Evolutionary conservation across 345 rosid genomes (phyloP).

Genomic region (Mangifera indica): DNA sequence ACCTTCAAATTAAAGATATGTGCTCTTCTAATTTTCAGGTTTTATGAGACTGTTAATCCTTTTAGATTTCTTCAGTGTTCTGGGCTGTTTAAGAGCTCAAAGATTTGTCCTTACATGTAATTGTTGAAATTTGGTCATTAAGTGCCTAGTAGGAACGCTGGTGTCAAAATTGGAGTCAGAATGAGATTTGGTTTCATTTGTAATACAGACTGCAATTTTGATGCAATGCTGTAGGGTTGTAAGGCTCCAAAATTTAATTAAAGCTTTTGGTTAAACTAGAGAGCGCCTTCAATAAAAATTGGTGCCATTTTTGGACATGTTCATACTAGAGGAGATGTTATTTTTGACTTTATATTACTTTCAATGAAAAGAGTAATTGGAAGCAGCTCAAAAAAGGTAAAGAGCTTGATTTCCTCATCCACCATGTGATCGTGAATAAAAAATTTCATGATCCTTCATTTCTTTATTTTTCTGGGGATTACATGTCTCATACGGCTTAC

Average conservation of each 20-base stretch:
- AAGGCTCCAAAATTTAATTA: neutral
- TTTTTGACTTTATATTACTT: no score
- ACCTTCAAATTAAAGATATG: neutral
- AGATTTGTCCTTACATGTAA: neutral
- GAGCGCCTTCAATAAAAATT: neutral
- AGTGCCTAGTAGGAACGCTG: neutral
- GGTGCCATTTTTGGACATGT: neutral
- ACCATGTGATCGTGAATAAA: neutral
- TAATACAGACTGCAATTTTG: neutral
- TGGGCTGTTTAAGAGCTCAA: neutral
- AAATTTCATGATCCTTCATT: neutral
- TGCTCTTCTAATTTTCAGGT: no score
- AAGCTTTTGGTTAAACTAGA: neutral
- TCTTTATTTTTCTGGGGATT: neutral
- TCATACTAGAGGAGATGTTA: neutral
- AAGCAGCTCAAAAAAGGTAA: neutral
- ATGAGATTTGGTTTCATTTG: neutral
- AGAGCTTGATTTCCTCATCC: neutral
- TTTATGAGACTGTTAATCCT: neutral
- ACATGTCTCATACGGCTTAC: neutral
- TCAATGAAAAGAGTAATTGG: neutral
- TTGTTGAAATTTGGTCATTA: neutral
- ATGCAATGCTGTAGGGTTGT: neutral
- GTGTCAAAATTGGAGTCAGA: neutral
- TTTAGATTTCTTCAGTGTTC: neutral